Evolutionary conservation across 1,139 yeast genomes (phyloP), one percentile per base, ranked within the genome.

Genomic region (Diutina rugosa): DNA sequence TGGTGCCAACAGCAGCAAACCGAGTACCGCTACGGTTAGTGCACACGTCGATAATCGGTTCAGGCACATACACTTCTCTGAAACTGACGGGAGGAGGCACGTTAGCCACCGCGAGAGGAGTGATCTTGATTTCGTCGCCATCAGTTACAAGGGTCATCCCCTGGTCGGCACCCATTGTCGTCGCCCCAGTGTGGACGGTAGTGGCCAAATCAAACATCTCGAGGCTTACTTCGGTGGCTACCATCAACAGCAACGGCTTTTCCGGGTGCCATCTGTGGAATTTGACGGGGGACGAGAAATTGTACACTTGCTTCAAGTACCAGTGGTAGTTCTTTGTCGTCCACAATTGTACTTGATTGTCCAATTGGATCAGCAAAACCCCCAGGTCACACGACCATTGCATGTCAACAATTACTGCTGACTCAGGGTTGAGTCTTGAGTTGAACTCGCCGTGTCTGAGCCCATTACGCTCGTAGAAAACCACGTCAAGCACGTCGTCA

Each of bases 61-160:
- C 74, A 0, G 57, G 63, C 10, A 84, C 70, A 16, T 78, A 79
- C 55, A 87, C 69, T 55, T 84, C 88, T 59, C 96, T 77, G 67
- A 79, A 87, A 48, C 90, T 79, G 66, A 89, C 82, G 49, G 99
- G 99, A 1, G 99, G 99, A 3, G 99, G 99, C 6, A 90, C 95
- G 67, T 85, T 90, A 1, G 97, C 97, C 46, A 85, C 69, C 0
- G 87, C 77, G 48, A 95, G 74, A 0, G 99, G 98, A 0, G 99
- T 91, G 38, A 90, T 71, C 63, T 84, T 82, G 41, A 86, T 78
- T n/a, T 76, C 75, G 1, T 70, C 64, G 2, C 97, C 97, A 71
- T 95, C 99, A 46, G 87, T 75, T 0, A 93, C 97, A 46, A 87
- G 71, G 9, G 84, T 80, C 75, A 87, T 82, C 55, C 99, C 99